phyloP scores from a whole-genome alignment of 495 filamentous ascomycete genomes.

The Podospora sp. region DNA sequence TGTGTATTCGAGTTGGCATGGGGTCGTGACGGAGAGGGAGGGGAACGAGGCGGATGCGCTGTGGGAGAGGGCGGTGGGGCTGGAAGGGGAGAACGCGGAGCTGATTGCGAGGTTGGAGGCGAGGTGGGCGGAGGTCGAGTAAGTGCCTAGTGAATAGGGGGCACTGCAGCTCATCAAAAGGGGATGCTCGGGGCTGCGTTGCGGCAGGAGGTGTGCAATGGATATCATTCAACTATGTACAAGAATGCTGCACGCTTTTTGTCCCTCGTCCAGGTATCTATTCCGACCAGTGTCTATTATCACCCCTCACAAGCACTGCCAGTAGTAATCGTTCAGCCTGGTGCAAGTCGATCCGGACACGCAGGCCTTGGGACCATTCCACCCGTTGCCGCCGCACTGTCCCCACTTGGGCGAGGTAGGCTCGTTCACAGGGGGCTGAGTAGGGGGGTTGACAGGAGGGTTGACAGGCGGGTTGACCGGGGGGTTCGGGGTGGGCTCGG shows the following conservation, averaged over 20 bases:
- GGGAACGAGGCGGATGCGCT: neutral
- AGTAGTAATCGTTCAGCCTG: constrained; percentile 33
- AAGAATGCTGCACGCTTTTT: too few relatives aligned
- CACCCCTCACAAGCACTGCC: constrained; percentile 27
- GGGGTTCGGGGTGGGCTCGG: constrained; percentile 5
- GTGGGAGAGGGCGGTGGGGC: neutral
- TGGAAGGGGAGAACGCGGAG: neutral
- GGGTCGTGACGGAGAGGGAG: neutral
- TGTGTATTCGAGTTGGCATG: neutral
- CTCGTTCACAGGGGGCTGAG: neutral
- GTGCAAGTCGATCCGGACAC: constrained; percentile 28
- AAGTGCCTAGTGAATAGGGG: too few relatives aligned
- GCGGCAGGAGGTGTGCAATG: too few relatives aligned
- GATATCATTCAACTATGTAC: too few relatives aligned
- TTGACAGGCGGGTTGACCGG: neutral
- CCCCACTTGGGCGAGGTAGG: constrained; percentile 34
- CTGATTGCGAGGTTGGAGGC: neutral
- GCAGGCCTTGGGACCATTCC: constrained; percentile 39
- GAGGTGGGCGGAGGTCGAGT: neutral
- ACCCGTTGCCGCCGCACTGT: constrained; percentile 49
- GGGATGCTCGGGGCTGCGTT: too few relatives aligned
- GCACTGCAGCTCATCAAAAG: too few relatives aligned
- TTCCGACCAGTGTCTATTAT: neutral
- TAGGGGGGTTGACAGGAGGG: too few relatives aligned
- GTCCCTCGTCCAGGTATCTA: too few relatives aligned